Base-by-base conservation (phyloP, 228 moss, liverwort and hornwort genomes). In the Sphagnum magellanicum region DNA sequence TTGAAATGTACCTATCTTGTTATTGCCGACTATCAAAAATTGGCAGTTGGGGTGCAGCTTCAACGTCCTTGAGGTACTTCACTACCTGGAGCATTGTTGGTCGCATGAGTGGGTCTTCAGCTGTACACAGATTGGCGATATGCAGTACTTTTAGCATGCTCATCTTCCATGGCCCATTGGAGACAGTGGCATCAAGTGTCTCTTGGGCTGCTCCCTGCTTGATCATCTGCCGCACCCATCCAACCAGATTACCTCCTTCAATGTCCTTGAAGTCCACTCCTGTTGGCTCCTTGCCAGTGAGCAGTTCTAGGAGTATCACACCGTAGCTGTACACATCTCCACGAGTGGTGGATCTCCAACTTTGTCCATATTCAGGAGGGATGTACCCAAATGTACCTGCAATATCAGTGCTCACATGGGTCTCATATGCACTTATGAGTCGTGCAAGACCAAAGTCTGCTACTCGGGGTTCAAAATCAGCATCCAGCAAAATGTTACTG, bases 251-350 rank as follows among this genome's bases (percentile, higher is more conserved):
- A 0, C 77, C 79, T 12, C 85, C 84, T 53, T 84, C 81, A 12
- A 74, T 49, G 14, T 85, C 85, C 65, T 84, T 84, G 12, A 74
- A 71, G 55, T 85, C 81, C 1, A 71, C 71, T 10, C 81, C 85
- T 16, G 85, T 86, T 5, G 87, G 83, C 68, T 84, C 81, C 53
- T 84, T 87, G 50, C 87, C 87, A 5, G 84, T 74, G 50, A 87
- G 77, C 11, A 87, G 84, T 69, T 87, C 87, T 9, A 87, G 79
- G n/a, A 87, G 62, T 53, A 84, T 84, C 16, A 84, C 84, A 49
- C 87, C 87, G 12, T 78, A 87, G 62, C 87, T 87, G 32, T 87
- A 87, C 3, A 86, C 86, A 67, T 86, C 86, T 46, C 86, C 86
- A 50, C 83, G 49, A 8, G 86, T 86, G 12, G 86, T 86, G 6